phyloP scores from a whole-genome alignment of 768 basidiomycete genomes.

The Podaxis sp. region DNA sequence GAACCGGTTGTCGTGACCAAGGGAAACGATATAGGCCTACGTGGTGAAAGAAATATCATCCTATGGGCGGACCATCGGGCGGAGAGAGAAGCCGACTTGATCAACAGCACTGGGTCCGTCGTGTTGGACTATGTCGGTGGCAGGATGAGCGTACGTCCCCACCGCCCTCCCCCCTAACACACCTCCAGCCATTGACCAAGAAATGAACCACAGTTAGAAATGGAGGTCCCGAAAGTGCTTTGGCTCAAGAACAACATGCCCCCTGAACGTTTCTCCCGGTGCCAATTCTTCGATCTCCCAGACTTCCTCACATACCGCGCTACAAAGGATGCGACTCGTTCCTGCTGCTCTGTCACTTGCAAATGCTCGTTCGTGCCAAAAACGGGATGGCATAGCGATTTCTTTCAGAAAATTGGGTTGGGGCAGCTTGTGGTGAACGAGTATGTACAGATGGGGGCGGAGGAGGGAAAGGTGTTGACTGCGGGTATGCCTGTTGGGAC shows the following conservation, averaged over 20 bases:
- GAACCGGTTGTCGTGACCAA: conserved; percentile 74
- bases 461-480: conserved; percentile 64
- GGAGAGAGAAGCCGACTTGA: conserved; percentile 84
- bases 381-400: conserved; percentile 85
- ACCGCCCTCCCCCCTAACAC: not conserved
- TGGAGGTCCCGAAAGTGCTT: conserved; percentile 97
- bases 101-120: conserved; percentile 81
- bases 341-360: conserved; percentile 92
- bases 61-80: conserved; percentile 98
- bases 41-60: conserved; percentile 82
- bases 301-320: conserved; percentile 95
- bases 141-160: conserved; percentile 77
- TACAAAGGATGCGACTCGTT: conserved; percentile 72
- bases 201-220: conserved; percentile 67
- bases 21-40: conserved; percentile 59
- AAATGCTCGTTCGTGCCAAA: conserved; percentile 92
- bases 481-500: conserved; percentile 85
- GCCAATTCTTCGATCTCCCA: conserved; percentile 91
- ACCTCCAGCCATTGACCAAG: not conserved
- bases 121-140: conserved; percentile 96
- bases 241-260: conserved; percentile 95
- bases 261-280: conserved; percentile 62
- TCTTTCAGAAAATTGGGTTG: conserved; percentile 86
- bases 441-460: conserved; percentile 75
- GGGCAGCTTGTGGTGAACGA: conserved; percentile 63